A percentile compares a stretch with the other conserved stretches of the same genome.
Evolutionary conservation across 2,329 filamentous ascomycete species (phyloP).

Genomic region (Blumeria hordei): DNA sequence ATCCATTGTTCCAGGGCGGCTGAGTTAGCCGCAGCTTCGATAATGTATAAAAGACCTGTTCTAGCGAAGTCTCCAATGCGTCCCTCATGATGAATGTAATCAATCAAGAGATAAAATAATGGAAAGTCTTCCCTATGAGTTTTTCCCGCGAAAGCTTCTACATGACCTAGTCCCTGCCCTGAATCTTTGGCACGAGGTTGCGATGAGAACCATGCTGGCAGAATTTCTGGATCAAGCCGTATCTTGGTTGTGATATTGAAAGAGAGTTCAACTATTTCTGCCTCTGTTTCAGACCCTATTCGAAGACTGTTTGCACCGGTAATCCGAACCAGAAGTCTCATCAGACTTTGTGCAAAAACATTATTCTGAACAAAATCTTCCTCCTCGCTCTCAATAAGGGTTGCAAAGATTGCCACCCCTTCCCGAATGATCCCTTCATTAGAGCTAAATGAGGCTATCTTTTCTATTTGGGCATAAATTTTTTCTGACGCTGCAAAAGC

Average conservation of each 20-base stretch:
- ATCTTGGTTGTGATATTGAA: slow-evolving; percentile 97
- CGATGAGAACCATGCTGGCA: slow-evolving; percentile 77
- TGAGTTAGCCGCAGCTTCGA: slow-evolving; percentile 73
- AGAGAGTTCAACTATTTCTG: slow-evolving; percentile 70
- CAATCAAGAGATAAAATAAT: slow-evolving; percentile 81
- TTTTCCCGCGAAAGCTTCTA: slow-evolving; percentile 54
- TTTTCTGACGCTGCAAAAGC: slow-evolving; percentile 66
- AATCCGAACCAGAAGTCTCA: slow-evolving; percentile 62
- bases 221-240: slow-evolving; percentile 60
- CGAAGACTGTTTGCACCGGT: slow-evolving; percentile 48
- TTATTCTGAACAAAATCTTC: slow-evolving; percentile 80
- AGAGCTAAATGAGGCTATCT: slow-evolving; percentile 66
- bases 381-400: slow-evolving; percentile 86
- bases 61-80: slow-evolving; percentile 87
- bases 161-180: slow-evolving; percentile 20
- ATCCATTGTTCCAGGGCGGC: slow-evolving; percentile 80
- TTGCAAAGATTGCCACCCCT: slow-evolving; percentile 67
- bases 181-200: slow-evolving; percentile 15
- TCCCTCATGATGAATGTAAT: slow-evolving; percentile 91
- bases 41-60: slow-evolving; percentile 83
- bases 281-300: slow-evolving; percentile 61
- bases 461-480: slow-evolving; percentile 71
- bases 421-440: slow-evolving; percentile 71
- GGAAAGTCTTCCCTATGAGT: slow-evolving; percentile 87
- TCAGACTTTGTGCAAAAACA: slow-evolving; percentile 65